Conservation (phyloP, 2,329 filamentous ascomycete genomes). For the Tolypocladium tundrense region DNA sequence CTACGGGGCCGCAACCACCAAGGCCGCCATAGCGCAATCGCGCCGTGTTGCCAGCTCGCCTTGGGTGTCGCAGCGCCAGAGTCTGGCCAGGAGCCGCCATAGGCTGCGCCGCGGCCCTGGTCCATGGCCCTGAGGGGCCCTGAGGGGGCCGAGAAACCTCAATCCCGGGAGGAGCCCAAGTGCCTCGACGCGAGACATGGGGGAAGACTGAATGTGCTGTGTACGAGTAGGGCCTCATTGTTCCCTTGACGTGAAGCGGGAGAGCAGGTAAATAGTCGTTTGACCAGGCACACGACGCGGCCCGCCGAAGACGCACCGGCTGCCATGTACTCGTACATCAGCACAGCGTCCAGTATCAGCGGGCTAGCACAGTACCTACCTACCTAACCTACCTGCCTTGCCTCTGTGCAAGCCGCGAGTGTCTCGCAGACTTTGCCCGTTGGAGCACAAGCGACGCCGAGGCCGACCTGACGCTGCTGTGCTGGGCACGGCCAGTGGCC, state of each 20-base stretch:
- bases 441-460: background rate
- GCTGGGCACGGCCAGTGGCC: background rate
- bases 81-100: background rate
- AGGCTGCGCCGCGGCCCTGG: background rate
- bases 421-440: background rate
- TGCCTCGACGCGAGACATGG: background rate
- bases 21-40: background rate
- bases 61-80: background rate
- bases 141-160: background rate
- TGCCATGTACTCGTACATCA: background rate
- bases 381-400: too few relatives aligned
- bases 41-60: background rate
- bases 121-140: background rate
- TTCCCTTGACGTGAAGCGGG: background rate
- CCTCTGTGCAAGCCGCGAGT: too few relatives aligned
- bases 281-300: background rate
- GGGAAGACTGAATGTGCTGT: background rate
- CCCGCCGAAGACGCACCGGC: background rate
- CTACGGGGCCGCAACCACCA: slow-evolving; percentile 1
- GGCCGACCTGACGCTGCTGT: background rate
- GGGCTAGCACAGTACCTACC: background rate
- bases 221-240: background rate
- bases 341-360: background rate
- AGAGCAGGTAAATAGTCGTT: background rate
- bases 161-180: background rate